Percentiles rank a stretch among this genome's conserved stretches.
These are phyloP conservation scores for Caryocar brasiliense DNA, from an alignment of 441 rosid species.

Conservation along the genomic window DNA sequence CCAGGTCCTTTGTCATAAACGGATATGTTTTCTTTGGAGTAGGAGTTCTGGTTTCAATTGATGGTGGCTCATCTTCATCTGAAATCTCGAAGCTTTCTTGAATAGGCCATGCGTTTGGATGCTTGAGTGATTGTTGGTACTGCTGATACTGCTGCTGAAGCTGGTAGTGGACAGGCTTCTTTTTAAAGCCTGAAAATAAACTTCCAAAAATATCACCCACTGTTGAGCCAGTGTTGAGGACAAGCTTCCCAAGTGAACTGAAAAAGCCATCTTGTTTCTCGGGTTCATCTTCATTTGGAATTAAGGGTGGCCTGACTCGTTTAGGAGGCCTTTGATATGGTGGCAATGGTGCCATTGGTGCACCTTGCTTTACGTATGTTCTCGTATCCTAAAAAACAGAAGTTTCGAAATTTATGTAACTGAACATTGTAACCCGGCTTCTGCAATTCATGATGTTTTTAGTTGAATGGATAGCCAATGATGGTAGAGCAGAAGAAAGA, in stretches of 20 bases:
- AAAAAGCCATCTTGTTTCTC: constrained; percentile 63
- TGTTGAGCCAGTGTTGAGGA: constrained; percentile 56
- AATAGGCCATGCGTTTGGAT: constrained; percentile 49
- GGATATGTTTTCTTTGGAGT: constrained; percentile 45
- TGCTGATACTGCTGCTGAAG: constrained; percentile 53
- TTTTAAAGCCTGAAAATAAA: constrained; percentile 39
- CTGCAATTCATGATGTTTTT: no score
- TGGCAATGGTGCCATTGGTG: constrained; percentile 53
- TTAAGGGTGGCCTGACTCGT: constrained; percentile 54
- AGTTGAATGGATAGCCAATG: no score
- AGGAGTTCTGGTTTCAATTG: constrained; percentile 50
- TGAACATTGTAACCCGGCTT: no score
- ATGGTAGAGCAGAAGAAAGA: not conserved
- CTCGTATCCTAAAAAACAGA: constrained; percentile 32
- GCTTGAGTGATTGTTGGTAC: constrained; percentile 30
- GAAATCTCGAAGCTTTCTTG: constrained; percentile 79
- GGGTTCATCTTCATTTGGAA: constrained; percentile 58
- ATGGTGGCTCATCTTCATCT: constrained; percentile 70
- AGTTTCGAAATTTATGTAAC: no score
- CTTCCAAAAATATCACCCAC: constrained; percentile 49
- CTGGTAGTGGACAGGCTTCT: constrained; percentile 36
- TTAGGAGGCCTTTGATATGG: constrained; percentile 62
- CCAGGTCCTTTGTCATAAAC: constrained; percentile 29
- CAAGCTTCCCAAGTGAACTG: constrained; percentile 58
- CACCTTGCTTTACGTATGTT: constrained; percentile 26